These are phyloP conservation scores for Priceomyces castillae DNA, from an alignment of 805 yeast genomes.

Conservation along the genomic window DNA sequence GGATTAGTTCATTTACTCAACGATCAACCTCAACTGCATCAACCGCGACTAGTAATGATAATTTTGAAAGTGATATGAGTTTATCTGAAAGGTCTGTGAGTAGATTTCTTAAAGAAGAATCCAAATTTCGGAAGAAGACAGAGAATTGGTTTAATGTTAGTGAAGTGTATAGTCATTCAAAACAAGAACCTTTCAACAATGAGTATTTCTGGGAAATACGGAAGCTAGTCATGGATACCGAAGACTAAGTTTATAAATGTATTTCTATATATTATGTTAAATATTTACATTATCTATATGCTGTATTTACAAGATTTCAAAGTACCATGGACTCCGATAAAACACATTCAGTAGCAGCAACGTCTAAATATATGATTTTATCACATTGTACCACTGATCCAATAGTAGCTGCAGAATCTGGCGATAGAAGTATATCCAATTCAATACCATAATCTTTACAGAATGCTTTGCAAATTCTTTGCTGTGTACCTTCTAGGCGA, in stretches of 20 bases:
- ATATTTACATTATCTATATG: not conserved
- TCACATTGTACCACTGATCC: slow-evolving; percentile 50
- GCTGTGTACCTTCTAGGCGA: slow-evolving; percentile 14
- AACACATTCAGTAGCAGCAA: slow-evolving; percentile 39
- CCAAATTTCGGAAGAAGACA: slow-evolving; percentile 30
- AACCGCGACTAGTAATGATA: slow-evolving; percentile 12
- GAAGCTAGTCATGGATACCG: slow-evolving; percentile 40
- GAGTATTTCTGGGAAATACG: slow-evolving; percentile 44
- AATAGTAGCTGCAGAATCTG: slow-evolving; percentile 19
- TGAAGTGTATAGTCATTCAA: slow-evolving; percentile 22
- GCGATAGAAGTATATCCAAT: slow-evolving; percentile 37
- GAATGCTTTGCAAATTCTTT: slow-evolving; percentile 38
- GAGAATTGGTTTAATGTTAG: slow-evolving; percentile 37
- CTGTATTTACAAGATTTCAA: slow-evolving; percentile 2
- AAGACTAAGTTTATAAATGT: slow-evolving; percentile 5
- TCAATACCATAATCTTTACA: slow-evolving; percentile 48
- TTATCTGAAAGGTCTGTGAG: slow-evolving; percentile 28
- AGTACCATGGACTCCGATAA: slow-evolving; percentile 20
- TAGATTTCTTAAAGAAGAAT: slow-evolving; percentile 35
- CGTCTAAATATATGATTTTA: slow-evolving; percentile 42
- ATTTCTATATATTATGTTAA: not conserved
- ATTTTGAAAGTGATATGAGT: slow-evolving; percentile 23
- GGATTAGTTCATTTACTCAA: slow-evolving; percentile 37
- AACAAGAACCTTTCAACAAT: slow-evolving; percentile 14
- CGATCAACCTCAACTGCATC: slow-evolving; percentile 33